Evolutionary conservation across 1,284 basidiomycete species (phyloP).

Genomic region (Cystobasidium sp.): DNA sequence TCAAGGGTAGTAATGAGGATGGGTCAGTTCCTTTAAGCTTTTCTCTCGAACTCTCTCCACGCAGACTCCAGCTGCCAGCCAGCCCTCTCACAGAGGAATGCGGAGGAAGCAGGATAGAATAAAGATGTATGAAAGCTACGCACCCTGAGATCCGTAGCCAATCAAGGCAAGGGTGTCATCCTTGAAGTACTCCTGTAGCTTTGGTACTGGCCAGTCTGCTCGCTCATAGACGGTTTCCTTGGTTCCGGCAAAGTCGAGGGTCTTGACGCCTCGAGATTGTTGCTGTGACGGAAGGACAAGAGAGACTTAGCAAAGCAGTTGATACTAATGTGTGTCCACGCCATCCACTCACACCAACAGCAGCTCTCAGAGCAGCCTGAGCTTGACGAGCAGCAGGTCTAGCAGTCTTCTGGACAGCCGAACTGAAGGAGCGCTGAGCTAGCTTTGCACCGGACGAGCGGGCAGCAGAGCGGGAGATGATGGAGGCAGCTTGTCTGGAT

Average conservation of each 20-base stretch:
- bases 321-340: not conserved
- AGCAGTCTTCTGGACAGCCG: slow-evolving; percentile 17
- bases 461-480: slow-evolving; percentile 24
- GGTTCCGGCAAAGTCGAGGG: slow-evolving; percentile 95
- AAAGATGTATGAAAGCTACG: not conserved
- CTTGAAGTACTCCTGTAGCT: slow-evolving; percentile 99
- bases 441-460: slow-evolving; percentile 9
- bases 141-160: slow-evolving; percentile 89
- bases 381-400: slow-evolving; percentile 39
- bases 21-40: not conserved
- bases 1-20: not conserved
- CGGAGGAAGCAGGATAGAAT: not conserved
- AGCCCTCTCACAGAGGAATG: not conserved
- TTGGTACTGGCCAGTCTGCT: slow-evolving; percentile 95
- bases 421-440: slow-evolving; percentile 34
- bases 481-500: slow-evolving; percentile 32
- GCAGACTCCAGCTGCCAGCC: not conserved
- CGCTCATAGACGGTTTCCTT: slow-evolving; percentile 97
- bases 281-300: not conserved
- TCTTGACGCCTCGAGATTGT: slow-evolving; percentile 74
- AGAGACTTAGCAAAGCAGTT: not conserved
- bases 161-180: slow-evolving; percentile 98
- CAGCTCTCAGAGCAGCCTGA: slow-evolving; percentile 34
- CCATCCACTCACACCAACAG: slow-evolving; percentile 23
- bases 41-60: not conserved